Base-by-base conservation (phyloP, 140 eudicot species). In the Cichorium intybus region DNA sequence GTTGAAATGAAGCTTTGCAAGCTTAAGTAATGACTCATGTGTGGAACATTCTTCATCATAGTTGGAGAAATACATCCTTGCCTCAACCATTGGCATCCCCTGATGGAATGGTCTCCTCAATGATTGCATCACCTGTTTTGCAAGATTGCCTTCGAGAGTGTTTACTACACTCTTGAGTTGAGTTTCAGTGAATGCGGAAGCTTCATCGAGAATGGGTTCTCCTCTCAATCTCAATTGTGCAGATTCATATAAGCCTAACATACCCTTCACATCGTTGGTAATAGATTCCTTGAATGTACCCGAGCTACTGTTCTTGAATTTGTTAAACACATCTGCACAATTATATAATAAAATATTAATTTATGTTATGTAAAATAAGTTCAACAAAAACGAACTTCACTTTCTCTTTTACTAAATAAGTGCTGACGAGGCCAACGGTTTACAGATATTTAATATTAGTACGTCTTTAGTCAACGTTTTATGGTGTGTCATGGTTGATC, bases 171-270 rank as follows among this genome's bases (percentile, higher is more conserved):
- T 60, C 59, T 75, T 51, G 3, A 82, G 80, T 17, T 75, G 65
- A 28, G 64, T 23, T 24, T 51, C 62, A 0, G 89, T 14, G 60
- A 83, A 83, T 7, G 22, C 60, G 4, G 66, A 61, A 0, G 83
- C 89, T 7, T 83, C 86, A 21, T 83, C 85, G 12, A 83, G 53
- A 29, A 80, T 66, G 6, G 20, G 6, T 53, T 83, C 89, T 15
- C 77, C 85, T 29, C 69, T 60, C 7, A 33, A 10, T 20, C 85
- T 69, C 31, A 80, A 23, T 17, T 83, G 76, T 22, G 83, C 18
- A 33, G 85, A 83, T 64, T 85, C 88, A 45, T 81, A 81, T 34
- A 81, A 35, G 51, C 81, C 70, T 59, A 81, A 27, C 82, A 85
- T 24, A 12, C 93, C 88, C 75, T 5, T 64, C 2, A 34, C 57